Evolutionary conservation across 139 green algal species (phyloP).

Genomic region (Chlorella sp.): DNA sequence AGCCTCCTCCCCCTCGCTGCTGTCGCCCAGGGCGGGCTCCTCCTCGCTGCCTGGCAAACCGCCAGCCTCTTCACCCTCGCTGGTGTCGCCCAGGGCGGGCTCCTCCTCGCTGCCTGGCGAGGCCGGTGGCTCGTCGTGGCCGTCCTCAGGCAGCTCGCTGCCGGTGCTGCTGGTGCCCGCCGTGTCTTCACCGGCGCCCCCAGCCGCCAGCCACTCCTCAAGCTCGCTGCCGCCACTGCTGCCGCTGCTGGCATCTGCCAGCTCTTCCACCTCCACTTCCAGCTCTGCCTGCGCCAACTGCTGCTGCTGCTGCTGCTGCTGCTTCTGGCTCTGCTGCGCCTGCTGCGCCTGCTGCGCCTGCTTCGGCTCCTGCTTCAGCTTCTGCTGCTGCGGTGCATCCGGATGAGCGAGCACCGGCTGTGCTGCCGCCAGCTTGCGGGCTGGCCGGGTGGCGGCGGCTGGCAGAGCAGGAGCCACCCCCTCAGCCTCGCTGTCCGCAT

Average conservation of each 20-base stretch:
- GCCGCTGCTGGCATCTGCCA: not conserved
- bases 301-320: not conserved
- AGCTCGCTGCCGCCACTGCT: conserved; percentile 31
- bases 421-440: not conserved
- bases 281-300: not conserved
- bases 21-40: too few relatives aligned
- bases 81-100: too few relatives aligned
- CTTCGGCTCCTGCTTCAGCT: too few relatives aligned
- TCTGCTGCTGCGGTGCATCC: not conserved
- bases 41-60: too few relatives aligned
- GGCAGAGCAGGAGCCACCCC: not conserved
- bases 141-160: too few relatives aligned
- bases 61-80: too few relatives aligned
- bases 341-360: not conserved
- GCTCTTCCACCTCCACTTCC: too few relatives aligned
- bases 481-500: conserved; percentile 12
- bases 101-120: too few relatives aligned
- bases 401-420: too few relatives aligned
- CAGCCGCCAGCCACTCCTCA: conserved; percentile 5
- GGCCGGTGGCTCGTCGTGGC: too few relatives aligned
- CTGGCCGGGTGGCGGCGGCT: not conserved
- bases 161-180: not conserved
- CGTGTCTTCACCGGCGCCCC: not conserved
- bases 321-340: not conserved
- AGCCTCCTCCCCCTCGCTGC: too few relatives aligned